Evolutionary conservation across 176 grass and related monocot genomes (phyloP).

Genomic region (Cymbopogon citratus): DNA sequence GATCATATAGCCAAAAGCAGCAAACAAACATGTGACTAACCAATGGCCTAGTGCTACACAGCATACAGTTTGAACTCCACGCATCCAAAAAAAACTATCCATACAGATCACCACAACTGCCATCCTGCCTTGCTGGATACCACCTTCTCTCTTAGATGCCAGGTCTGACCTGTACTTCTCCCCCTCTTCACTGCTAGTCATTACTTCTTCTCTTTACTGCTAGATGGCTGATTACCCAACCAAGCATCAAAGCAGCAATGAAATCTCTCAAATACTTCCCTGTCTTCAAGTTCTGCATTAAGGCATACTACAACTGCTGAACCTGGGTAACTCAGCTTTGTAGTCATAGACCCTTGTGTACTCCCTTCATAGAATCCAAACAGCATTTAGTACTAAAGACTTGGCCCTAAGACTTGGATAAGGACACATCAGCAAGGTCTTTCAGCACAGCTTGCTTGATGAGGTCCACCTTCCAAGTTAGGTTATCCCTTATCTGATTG

Average conservation of each 20-base stretch:
- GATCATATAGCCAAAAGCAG: neutral
- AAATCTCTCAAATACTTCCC: neutral
- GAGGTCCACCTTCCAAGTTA: neutral
- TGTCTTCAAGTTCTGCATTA: neutral
- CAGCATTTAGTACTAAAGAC: neutral
- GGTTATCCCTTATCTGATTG: neutral
- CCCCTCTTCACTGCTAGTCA: neutral
- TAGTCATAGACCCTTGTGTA: neutral
- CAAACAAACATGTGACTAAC: neutral
- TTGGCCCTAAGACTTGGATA: neutral
- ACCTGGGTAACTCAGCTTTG: neutral
- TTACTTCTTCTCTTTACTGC: no score
- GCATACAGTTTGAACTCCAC: no score
- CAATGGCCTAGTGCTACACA: no score
- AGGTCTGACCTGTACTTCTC: neutral
- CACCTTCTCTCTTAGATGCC: no score
- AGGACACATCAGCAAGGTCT: neutral
- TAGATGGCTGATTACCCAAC: neutral
- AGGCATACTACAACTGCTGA: neutral
- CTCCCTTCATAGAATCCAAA: neutral
- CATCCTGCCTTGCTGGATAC: neutral
- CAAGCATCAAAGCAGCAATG: neutral
- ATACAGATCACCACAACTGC: neutral
- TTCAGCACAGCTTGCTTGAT: neutral
- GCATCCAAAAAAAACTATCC: no score